Base-by-base conservation (phyloP, 1,284 basidiomycete genomes). In the Somion occarium region DNA sequence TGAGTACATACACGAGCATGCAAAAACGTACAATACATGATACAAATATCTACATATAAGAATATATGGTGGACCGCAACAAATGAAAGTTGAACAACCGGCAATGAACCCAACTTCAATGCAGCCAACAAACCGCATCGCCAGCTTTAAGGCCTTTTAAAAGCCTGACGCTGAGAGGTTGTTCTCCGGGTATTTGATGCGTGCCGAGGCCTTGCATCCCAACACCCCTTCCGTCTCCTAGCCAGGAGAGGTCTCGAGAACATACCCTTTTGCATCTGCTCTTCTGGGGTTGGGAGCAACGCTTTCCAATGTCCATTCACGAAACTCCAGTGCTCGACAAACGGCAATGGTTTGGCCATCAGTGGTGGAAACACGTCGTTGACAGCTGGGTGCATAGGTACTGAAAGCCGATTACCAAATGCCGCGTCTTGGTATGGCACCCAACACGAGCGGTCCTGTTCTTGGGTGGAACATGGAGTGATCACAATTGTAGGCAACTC, bases 341-440 rank as follows among this genome's bases (percentile, higher is more conserved):
- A 54, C 26, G 70, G 67, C 19, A 62, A 57, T 19, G 56, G 56
- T 45, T 55, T 59, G 51, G 56, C 60, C 18, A 60, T 43, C 47
- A 69, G 61, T 7, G 78, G 79, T 42, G 79, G 79, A 57, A 74
- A 74, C 13, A 65, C 61, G 30, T 69, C 62, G 61, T 82, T 83
- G 53, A 76, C 72, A n/a, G 66, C 69, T 3, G 71, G 68, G 55
- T 79, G 69, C 18, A 65, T 66, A 3, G 80, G 80, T 13, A 83
- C 74, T 1, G 73, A 72, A n/a, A 83, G 73, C 34, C 68, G 67
- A 44, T 68, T 66, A 39, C 76, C 75, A 57, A 80, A 82, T 12
- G 70, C 74, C 9, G 73, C 69, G 60, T 83, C 74, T 63, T 83
- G 80, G 56, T 72, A 71, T 11, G 80, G 80, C 19, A 81, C 69